Evolutionary conservation across 2,329 filamentous ascomycete species (phyloP), one percentile per base, ranked within the genome.

Genomic region (Dendryphion nanum): DNA sequence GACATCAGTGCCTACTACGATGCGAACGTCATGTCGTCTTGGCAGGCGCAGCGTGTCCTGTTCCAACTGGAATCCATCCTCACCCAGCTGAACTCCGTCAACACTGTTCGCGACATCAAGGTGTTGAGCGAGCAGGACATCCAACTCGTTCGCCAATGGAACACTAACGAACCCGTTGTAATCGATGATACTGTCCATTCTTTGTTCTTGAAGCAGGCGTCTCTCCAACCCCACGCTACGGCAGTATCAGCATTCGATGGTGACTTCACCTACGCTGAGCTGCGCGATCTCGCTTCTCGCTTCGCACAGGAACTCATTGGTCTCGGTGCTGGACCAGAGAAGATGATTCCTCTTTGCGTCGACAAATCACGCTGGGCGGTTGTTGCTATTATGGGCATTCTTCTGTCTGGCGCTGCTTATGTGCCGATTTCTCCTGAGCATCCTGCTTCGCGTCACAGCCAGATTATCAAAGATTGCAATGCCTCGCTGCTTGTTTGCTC

Each of bases 291-390:
- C 14, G 50, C 58, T 4, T 49, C 48, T 7, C 40, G 50, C 6
- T 40, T 67, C 19, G 56, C 61, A 5, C 50, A 57, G 16, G 44
- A 56, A 16, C 50, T 67, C 12, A 42, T 58, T 3, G 40, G 40
- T 26, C 39, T 59, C n/a, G 61, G 61, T 18, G 57, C 59, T 32
- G 60, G 57, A 7, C 58, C 60, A 1, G 61, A 63, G 33, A 48
- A 47, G 3, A 46, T 66, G n/a, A 50, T 66, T 5, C 52, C 60
- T 3, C 53, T 62, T 17, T 67, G 63, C 34, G 37, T 66, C 5
- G 59, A 65, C 30, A 67, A 66, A 42, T 66, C 63, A 4, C 41
- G 48, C 5, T 66, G 59, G 60, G 59, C 63, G 5, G 50, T 65
- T 12, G 63, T 67, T 10, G 56, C 58, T 2, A 59, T 65, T n/a